Evolutionary conservation across 2,329 filamentous ascomycete species (phyloP).

Genomic region (Myriosclerotinia curreyana): DNA sequence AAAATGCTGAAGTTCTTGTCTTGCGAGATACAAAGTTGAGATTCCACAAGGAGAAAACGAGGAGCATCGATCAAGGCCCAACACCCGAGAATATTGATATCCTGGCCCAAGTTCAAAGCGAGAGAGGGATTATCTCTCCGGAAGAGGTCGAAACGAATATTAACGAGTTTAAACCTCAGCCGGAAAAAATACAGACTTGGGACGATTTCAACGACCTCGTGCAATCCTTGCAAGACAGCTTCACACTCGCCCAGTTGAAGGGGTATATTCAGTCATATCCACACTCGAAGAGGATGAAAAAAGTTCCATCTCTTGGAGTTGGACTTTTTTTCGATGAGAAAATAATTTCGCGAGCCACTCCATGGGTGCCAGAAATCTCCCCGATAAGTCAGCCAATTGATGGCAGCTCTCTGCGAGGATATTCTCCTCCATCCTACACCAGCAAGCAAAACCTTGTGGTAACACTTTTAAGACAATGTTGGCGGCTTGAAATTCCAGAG

Average conservation of each 20-base stretch:
- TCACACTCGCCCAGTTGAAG: slow-evolving; percentile 36
- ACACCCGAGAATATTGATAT: slow-evolving; percentile 36
- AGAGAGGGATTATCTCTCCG: slow-evolving; percentile 34
- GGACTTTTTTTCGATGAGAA: background rate
- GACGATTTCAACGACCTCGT: slow-evolving; percentile 35
- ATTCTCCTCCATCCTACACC: slow-evolving; percentile 34
- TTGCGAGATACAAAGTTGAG: slow-evolving; percentile 35
- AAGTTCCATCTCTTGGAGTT: slow-evolving; percentile 1
- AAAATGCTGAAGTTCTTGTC: slow-evolving; percentile 36
- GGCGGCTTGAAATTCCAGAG: slow-evolving; percentile 36
- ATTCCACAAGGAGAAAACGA: slow-evolving; percentile 20
- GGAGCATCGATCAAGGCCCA: slow-evolving; percentile 2
- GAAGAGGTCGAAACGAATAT: slow-evolving; percentile 38
- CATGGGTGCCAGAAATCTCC: slow-evolving; percentile 36
- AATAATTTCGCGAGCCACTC: slow-evolving; percentile 28
- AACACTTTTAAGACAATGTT: slow-evolving; percentile 36
- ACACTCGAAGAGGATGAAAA: background rate
- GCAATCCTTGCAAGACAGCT: slow-evolving; percentile 32
- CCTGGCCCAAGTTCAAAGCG: slow-evolving; percentile 32
- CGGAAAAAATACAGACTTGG: slow-evolving; percentile 28
- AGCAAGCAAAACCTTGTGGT: slow-evolving; percentile 35
- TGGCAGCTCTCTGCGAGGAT: slow-evolving; percentile 33
- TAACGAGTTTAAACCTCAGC: slow-evolving; percentile 32
- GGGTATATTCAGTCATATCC: slow-evolving; percentile 30
- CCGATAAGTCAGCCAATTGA: slow-evolving; percentile 30